Base-by-base conservation (phyloP, 2,329 filamentous ascomycete species). In the Colletotrichum truncatum region DNA sequence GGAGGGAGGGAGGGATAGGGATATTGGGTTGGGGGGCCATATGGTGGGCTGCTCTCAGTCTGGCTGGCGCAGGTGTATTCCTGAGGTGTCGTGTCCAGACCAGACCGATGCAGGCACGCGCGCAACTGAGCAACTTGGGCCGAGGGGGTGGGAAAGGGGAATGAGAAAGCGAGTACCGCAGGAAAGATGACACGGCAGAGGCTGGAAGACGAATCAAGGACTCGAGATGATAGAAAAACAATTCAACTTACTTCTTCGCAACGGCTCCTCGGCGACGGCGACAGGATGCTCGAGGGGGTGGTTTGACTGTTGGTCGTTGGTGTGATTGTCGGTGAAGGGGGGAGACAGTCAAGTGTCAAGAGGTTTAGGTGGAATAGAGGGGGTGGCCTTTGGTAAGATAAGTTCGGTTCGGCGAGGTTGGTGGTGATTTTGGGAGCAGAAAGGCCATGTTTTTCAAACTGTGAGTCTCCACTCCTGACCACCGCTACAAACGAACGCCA, bases 381-480 rank as follows among this genome's bases (percentile, higher is more conserved):
- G 61, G 64, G 64, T 66, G 60, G 52, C 60, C 60, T 66, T 59
- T 66, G 52, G 52, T 57, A 64, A 66, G 60, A 64, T 57, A 48
- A 66, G 41, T 62, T 66, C 49, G 63, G 63, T 58, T 63, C 51
- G 60, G 60, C 64, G 46, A 66, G 60, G 64, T 71, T 72, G 67
- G 69, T 69, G 71, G 70, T 69, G 60, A 70, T 69, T 72, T 68
- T 72, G 67, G 70, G 67, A 69, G 67, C 61, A 68, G 54, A 63
- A 59, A 58, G 55, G 64, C 63, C 51, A 66, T 66, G 64, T 66
- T 66, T 64, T 66, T 66, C 64, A 66, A 66, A 66, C 64, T 66
- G 46, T 64, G 60, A 65, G 60, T 64, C 64, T 10, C 64, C 64
- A 66, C 64, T 66, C 59, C 30, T 52, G 30, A 66, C 64, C 59